These are phyloP conservation scores for Globisporangium mamillatum DNA, from an alignment of 352 stramenopile species.

Conservation along the genomic window DNA sequence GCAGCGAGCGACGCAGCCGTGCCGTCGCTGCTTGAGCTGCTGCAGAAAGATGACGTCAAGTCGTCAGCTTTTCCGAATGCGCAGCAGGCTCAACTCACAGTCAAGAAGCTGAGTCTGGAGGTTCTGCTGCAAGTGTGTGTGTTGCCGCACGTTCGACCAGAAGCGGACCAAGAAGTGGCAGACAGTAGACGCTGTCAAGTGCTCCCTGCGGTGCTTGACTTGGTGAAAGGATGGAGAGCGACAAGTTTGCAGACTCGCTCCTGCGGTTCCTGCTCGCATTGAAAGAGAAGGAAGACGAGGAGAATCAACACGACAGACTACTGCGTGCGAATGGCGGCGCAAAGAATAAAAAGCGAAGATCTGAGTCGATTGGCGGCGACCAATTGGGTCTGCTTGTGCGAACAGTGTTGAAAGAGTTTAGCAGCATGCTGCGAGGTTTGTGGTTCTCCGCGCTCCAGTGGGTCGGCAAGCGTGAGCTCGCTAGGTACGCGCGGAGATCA, in stretches of 20 bases:
- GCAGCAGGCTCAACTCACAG: too few species aligned
- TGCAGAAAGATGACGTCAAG: too few species aligned
- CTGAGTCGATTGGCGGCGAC: not conserved
- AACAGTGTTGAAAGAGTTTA: too few species aligned
- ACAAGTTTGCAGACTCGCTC: not conserved
- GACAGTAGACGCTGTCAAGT: not conserved
- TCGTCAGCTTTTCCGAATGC: too few species aligned
- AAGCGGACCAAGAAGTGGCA: not conserved
- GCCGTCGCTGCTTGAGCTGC: too few species aligned
- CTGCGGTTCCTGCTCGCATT: not conserved
- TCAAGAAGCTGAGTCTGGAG: too few species aligned
- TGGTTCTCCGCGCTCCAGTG: conserved; percentile 4
- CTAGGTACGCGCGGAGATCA: conserved; percentile 41
- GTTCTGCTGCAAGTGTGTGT: too few species aligned
- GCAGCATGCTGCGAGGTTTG: too few species aligned
- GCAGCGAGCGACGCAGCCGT: too few species aligned
- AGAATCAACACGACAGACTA: not conserved
- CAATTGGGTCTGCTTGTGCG: too few species aligned
- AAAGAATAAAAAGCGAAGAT: not conserved
- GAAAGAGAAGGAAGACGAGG: not conserved
- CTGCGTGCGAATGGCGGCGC: not conserved
- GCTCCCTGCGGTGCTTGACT: not conserved
- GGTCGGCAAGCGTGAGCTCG: not conserved
- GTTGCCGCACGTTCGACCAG: too few species aligned
- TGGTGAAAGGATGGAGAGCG: not conserved